Conservation (phyloP, 2,329 filamentous ascomycete species). For the Phialocephala subalpina region DNA sequence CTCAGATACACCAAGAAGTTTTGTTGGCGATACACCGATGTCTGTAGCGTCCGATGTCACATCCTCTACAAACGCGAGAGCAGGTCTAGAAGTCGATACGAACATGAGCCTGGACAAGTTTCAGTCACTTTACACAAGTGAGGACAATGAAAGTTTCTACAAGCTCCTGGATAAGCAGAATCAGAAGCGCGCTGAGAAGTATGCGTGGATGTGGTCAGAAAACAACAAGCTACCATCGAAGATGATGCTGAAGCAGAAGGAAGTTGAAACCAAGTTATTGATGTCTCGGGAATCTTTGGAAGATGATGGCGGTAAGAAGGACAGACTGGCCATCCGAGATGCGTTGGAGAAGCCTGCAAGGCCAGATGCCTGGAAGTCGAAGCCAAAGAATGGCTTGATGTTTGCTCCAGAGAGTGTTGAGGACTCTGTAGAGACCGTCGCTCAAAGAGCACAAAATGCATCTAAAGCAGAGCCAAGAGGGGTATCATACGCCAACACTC, state of each 20-base stretch:
- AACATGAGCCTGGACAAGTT: constrained; percentile 86
- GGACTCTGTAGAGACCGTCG: constrained; percentile 66
- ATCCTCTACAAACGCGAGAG: constrained; percentile 47
- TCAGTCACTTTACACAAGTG: constrained; percentile 93
- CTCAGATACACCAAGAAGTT: constrained; percentile 69
- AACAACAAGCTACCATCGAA: constrained; percentile 88
- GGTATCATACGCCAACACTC: constrained; percentile 85
- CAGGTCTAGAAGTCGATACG: constrained; percentile 67
- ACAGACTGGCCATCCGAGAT: constrained; percentile 71
- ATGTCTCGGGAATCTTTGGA: constrained; percentile 54
- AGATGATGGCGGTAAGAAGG: constrained; percentile 63
- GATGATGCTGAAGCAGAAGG: constrained; percentile 74
- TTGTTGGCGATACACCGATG: constrained; percentile 76
- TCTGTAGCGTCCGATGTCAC: constrained; percentile 57
- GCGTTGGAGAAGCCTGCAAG: constrained; percentile 76
- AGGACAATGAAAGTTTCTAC: constrained; percentile 98
- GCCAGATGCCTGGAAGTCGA: constrained; percentile 77
- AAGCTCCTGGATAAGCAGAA: constrained; percentile 91
- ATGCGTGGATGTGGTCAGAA: constrained; percentile 86
- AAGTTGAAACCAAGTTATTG: constrained; percentile 62
- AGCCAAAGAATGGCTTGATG: constrained; percentile 87
- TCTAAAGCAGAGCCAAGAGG: constrained; percentile 80
- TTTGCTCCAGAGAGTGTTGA: constrained; percentile 75
- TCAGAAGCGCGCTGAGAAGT: constrained; percentile 81
- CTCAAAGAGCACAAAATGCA: constrained; percentile 71